Evolutionary conservation across 352 stramenopile species (phyloP), one percentile per base, ranked within the genome.

Genomic region (Globisporangium parvum): DNA sequence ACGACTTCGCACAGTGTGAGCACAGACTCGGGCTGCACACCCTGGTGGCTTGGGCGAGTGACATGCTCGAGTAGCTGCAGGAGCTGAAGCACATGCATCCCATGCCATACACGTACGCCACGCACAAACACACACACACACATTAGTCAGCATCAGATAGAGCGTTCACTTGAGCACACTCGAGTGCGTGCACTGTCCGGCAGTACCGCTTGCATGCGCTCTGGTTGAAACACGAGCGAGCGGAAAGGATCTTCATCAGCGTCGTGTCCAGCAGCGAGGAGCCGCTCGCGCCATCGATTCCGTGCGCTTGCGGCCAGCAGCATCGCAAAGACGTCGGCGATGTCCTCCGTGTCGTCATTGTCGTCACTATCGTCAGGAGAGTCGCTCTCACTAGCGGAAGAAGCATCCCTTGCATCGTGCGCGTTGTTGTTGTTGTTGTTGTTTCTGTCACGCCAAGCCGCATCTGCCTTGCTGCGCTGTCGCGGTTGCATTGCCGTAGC

Each of bases 271-370:
- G 0, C 23, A 15, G 17, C n/a, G 2, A 5, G 10, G 18, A 45
- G 15, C 15, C 6, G 21, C 14, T 20, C 1, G 33, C 35, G 47
- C 50, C 35, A 58, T 18, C 37, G 20, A 1, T 40, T 50, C 2
- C 35, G 20, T 17, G 14, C 15, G 14, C 51, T 56, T 24, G 51
- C 45, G 4, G 26, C 18, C 18, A 60, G 46, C 37, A 54, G 17
- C 51, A 65, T 50, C 24, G 28, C 35, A 18, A 55, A 37, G 23
- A 65, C 51, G 1, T 51, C 52, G 14, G 26, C 26, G n/a, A 50
- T 20, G 39, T 65, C 58, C 18, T 65, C 58, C 9, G 6, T 46
- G 12, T 14, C 14, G 6, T 46, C 40, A 8, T 46, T 46, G 2
- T 42, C 11, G 37, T 42, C 37, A 18, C 37, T 42, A 42, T 28